Evolutionary conservation across 1,139 yeast genomes (phyloP).

Genomic region (Hansenula sp.): DNA sequence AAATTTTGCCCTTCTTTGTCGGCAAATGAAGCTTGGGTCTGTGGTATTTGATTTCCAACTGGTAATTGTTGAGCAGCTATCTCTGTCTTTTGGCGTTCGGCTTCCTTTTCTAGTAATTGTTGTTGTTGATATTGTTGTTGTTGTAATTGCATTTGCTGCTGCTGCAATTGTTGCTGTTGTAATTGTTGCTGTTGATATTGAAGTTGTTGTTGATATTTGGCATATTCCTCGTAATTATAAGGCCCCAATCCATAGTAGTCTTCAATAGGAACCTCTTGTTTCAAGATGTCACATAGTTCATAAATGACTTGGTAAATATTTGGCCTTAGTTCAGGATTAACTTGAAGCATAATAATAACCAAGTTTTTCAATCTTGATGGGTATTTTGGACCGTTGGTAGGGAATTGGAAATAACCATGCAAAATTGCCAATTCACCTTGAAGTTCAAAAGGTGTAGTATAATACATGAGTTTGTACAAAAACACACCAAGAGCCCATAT

Average conservation of each 20-base stretch:
- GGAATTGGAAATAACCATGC: conserved; percentile 62
- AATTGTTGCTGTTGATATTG: neutral
- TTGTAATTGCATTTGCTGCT: neutral
- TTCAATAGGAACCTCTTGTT: conserved; percentile 49
- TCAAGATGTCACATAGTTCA: conserved; percentile 60
- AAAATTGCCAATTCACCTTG: conserved; percentile 69
- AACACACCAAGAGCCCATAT: conserved; percentile 85
- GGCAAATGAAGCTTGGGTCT: no score
- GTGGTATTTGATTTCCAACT: no score
- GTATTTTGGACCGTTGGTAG: conserved; percentile 46
- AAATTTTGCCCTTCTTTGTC: no score
- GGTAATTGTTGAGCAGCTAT: neutral
- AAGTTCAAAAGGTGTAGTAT: conserved; percentile 77
- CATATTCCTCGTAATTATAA: conserved; percentile 33
- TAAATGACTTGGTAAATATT: conserved; percentile 78
- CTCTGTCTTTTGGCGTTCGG: neutral
- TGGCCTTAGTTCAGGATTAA: conserved; percentile 79
- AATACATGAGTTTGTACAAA: conserved; percentile 70
- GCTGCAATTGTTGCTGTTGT: conserved; percentile 3
- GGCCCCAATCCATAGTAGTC: conserved; percentile 34
- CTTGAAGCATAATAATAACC: conserved; percentile 74
- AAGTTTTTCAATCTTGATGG: conserved; percentile 65
- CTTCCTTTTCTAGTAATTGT: neutral
- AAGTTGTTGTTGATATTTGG: conserved; percentile 8
- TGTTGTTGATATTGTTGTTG: neutral